These are phyloP conservation scores for Aspergillus phoenicis DNA, from an alignment of 2,329 filamentous ascomycete genomes.

Conservation along the genomic window DNA sequence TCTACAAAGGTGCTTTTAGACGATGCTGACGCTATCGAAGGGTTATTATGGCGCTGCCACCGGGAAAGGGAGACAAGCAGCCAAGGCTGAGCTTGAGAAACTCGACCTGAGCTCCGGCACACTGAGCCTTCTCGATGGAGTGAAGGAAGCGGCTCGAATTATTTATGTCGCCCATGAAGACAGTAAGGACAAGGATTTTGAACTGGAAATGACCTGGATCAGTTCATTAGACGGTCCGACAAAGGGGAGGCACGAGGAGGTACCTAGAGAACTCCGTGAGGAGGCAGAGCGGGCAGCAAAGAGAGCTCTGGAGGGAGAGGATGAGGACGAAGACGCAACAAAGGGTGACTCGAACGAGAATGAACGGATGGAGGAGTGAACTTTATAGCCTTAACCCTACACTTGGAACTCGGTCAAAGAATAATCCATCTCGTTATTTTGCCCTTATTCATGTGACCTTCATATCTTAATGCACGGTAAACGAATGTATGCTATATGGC, in stretches of 20 bases:
- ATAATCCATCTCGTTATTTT: background rate
- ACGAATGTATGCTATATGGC: background rate
- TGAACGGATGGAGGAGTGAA: conserved; percentile 88
- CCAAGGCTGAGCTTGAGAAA: conserved; percentile 98
- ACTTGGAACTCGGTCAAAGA: conserved; percentile 5
- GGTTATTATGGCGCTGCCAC: conserved; percentile 98
- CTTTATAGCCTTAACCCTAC: background rate
- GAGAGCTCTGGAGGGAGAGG: conserved; percentile 83
- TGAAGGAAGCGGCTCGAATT: conserved; percentile 95
- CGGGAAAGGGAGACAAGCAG: conserved; percentile 93
- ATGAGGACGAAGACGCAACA: conserved; percentile 71
- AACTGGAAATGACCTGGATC: conserved; percentile 99
- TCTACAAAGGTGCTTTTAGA: background rate
- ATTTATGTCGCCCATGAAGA: conserved; percentile 98
- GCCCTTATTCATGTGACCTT: background rate
- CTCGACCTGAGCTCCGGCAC: conserved; percentile 78
- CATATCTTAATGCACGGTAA: background rate
- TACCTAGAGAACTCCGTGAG: conserved; percentile 85
- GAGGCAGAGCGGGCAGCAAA: conserved; percentile 93
- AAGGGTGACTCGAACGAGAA: conserved; percentile 61
- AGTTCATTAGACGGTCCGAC: conserved; percentile 82
- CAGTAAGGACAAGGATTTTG: conserved; percentile 99
- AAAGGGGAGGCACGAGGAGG: conserved; percentile 89
- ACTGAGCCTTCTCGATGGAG: conserved; percentile 79
- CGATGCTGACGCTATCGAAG: conserved; percentile 42